These are phyloP conservation scores for Exophiala bonariae DNA, from an alignment of 2,329 filamentous ascomycete species.

Conservation along the genomic window DNA sequence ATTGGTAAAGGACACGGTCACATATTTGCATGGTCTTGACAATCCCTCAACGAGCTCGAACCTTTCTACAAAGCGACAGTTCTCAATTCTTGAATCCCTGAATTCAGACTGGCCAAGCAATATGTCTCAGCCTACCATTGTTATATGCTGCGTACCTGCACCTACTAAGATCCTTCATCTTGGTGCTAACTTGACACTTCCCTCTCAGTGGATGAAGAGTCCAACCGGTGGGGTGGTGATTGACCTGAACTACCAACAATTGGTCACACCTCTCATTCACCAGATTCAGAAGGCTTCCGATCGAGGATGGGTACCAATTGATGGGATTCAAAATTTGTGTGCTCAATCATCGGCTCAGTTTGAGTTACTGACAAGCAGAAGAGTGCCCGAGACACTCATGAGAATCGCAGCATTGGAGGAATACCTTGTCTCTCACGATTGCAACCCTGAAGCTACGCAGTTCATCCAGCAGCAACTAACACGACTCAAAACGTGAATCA, in stretches of 20 bases:
- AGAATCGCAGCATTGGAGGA: neutral
- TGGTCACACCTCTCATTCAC: conserved; percentile 14
- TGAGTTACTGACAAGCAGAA: conserved; percentile 64
- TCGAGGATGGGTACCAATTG: conserved; percentile 66
- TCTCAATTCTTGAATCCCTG: conserved; percentile 30
- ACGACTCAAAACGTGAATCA: too few species aligned
- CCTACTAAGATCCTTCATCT: conserved; percentile 19
- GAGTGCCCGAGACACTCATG: neutral
- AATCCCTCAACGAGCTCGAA: neutral
- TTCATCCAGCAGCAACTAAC: neutral
- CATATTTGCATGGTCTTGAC: too few species aligned
- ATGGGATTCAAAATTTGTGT: conserved; percentile 71
- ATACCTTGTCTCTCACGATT: neutral
- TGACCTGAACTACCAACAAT: conserved; percentile 33
- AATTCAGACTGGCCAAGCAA: conserved; percentile 59
- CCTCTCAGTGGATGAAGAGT: conserved; percentile 40
- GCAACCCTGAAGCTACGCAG: neutral
- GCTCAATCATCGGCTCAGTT: conserved; percentile 81
- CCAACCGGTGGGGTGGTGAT: conserved; percentile 41
- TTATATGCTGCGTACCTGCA: conserved; percentile 50
- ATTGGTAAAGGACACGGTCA: too few species aligned
- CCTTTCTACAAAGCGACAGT: neutral
- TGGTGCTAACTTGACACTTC: conserved; percentile 36
- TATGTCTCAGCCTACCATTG: conserved; percentile 67
- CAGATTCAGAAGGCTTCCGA: conserved; percentile 37